phyloP scores from a whole-genome alignment of 371 early-diverging fungal genomes.

The Mortierella sp. region DNA sequence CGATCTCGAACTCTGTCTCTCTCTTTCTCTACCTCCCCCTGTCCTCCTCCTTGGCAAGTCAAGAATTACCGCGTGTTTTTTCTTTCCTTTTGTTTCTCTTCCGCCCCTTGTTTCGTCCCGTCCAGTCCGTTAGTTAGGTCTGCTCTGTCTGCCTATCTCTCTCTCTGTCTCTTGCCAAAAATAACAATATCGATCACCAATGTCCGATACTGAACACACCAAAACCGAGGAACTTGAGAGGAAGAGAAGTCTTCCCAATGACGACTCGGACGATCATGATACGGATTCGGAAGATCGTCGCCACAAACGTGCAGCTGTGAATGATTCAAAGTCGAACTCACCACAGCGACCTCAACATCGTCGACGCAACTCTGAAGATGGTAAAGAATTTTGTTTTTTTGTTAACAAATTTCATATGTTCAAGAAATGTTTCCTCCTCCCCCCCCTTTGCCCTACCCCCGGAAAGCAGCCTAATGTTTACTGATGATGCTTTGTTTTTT shows the following conservation, averaged over 20 bases:
- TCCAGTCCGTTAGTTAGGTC: too few species aligned
- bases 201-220: conserved; percentile 23
- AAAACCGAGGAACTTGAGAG: conserved; percentile 17
- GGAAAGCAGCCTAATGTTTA: too few species aligned
- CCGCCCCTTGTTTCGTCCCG: neutral
- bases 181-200: conserved; percentile 3
- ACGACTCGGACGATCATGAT: conserved; percentile 31
- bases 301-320: conserved; percentile 34
- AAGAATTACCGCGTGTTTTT: too few species aligned
- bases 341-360: conserved; percentile 30
- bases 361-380: conserved; percentile 27
- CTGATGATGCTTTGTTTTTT: neutral
- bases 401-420: neutral
- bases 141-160: too few species aligned
- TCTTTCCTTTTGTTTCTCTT: too few species aligned
- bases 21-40: too few species aligned
- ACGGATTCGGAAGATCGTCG: conserved; percentile 33
- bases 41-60: too few species aligned
- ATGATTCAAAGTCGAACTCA: conserved; percentile 17
- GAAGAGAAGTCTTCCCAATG: conserved; percentile 29
- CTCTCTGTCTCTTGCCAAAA: too few species aligned
- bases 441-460: too few species aligned
- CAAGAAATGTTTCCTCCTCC: too few species aligned
- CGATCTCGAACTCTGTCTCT: too few species aligned
- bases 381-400: conserved; percentile 4